phyloP scores from a whole-genome alignment of 2,329 filamentous ascomycete species.

The Ophiostoma himal-ulmi region DNA sequence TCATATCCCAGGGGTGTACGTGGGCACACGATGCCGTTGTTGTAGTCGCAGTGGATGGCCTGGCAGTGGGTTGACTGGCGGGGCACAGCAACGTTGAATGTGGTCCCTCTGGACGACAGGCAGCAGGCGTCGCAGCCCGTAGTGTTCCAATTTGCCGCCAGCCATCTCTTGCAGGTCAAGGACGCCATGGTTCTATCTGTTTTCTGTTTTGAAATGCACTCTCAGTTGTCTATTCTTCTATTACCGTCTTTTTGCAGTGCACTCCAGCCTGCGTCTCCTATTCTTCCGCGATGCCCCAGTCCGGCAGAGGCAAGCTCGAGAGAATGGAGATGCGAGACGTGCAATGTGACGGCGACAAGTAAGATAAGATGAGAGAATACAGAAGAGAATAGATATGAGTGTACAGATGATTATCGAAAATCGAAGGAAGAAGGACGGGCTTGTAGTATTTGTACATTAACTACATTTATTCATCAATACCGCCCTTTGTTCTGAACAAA shows the following conservation, averaged over 20 bases:
- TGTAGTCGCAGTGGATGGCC: constrained; percentile 13
- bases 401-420: not conserved
- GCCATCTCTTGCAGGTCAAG: constrained; percentile 1
- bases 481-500: not conserved
- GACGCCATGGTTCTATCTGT: not conserved
- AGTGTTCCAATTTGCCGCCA: not conserved
- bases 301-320: not conserved
- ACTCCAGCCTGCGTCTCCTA: not conserved
- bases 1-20: constrained; percentile 6
- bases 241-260: not conserved
- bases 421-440: not conserved
- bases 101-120: not conserved
- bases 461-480: not conserved
- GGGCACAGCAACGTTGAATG: not conserved
- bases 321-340: not conserved
- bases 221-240: not conserved
- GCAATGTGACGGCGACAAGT: not conserved
- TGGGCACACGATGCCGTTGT: constrained; percentile 15
- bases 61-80: not conserved
- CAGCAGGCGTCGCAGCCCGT: constrained; percentile 1
- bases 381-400: not conserved
- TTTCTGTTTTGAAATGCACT: not conserved
- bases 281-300: not conserved
- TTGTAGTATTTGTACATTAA: not conserved
- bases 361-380: not conserved